Base-by-base conservation (phyloP, 2,329 filamentous ascomycete genomes). In the Ascochyta viciae-villosae region DNA sequence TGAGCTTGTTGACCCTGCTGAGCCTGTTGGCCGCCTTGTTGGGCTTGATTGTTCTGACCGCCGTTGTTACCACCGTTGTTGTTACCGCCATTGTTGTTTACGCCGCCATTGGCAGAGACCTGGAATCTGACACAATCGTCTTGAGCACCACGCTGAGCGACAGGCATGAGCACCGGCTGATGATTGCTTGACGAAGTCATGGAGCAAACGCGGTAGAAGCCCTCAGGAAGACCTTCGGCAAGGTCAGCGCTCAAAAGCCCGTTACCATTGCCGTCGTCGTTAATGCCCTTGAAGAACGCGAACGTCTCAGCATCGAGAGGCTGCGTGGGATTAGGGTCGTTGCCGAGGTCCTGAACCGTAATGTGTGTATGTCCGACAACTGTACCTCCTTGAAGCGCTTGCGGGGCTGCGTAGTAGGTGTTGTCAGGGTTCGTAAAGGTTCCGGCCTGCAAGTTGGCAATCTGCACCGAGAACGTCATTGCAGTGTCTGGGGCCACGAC, bases 221-320 rank as follows among this genome's bases (percentile, higher is more conserved):
- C 83, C 27, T 71, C 71, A 9, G 80, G 77, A 22, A 85, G 75
- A 23, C 83, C 82, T 2, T 73, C 79, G 0, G 70, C 66, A 7
- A 85, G 80, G 24, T 70, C 63, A 23, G 81, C 78, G 48, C 70
- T 67, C 34, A 85, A 74, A n/a, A 73, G 63, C 6, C 81, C 82
- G 6, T 79, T 68, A 9, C 78, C 77, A 56, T 83, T 74, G 34
- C 80, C 82, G 22, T 66, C 74, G 58, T 84, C 80, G 62, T 85
- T 83, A 65, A 86, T 79, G 54, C 83, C 83, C 74, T 84, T 85
- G 78, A 86, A 86, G 73, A 84, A 85, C 23, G 75, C 80, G 67
- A 85, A 85, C 19, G 75, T 74, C 9, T 78, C 64, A 42, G 80
- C 62, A 55, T 80, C 65, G 39, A 76, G 68, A 50, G 80, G 73